phyloP scores from a whole-genome alignment of 306 rosid species.

The Ammopiptanthus mongolicus region DNA sequence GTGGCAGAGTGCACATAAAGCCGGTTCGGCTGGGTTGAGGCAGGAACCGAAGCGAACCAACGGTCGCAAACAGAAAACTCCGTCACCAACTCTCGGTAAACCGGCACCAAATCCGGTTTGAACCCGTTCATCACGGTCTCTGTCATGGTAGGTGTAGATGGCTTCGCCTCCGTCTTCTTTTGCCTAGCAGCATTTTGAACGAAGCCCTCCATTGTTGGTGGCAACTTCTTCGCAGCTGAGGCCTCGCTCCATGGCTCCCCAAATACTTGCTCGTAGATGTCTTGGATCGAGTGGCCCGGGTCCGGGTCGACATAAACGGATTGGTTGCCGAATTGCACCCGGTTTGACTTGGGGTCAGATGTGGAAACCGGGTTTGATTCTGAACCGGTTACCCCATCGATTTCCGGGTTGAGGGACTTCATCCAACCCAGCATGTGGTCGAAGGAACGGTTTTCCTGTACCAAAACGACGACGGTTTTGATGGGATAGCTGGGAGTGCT shows the following conservation, averaged over 20 bases:
- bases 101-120: conserved; percentile 48
- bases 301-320: conserved; percentile 64
- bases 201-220: conserved; percentile 65
- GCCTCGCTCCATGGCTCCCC: conserved; percentile 65
- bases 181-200: conserved; percentile 51
- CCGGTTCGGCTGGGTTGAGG: conserved; percentile 81
- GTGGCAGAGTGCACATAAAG: conserved; percentile 77
- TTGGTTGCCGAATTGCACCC: conserved; percentile 25
- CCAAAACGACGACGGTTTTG: conserved; percentile 79
- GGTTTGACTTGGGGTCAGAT: conserved; percentile 33
- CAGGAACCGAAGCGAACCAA: conserved; percentile 77
- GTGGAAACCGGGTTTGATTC: conserved; percentile 54
- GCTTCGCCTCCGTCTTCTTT: conserved; percentile 8
- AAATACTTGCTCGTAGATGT: conserved; percentile 70
- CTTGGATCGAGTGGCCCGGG: conserved; percentile 77
- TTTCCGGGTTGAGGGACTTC: conserved; percentile 62
- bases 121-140: conserved; percentile 73
- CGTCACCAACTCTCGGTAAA: conserved; percentile 43
- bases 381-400: conserved; percentile 57
- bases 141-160: conserved; percentile 12
- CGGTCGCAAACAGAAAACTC: conserved; percentile 77
- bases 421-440: conserved; percentile 92
- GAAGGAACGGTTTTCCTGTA: conserved; percentile 89
- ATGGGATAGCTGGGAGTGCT: conserved; percentile 28
- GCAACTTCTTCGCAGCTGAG: conserved; percentile 34